Evolutionary conservation across 2,329 filamentous ascomycete species (phyloP).

Genomic region (Cladosporium austrohemisphaericum): DNA sequence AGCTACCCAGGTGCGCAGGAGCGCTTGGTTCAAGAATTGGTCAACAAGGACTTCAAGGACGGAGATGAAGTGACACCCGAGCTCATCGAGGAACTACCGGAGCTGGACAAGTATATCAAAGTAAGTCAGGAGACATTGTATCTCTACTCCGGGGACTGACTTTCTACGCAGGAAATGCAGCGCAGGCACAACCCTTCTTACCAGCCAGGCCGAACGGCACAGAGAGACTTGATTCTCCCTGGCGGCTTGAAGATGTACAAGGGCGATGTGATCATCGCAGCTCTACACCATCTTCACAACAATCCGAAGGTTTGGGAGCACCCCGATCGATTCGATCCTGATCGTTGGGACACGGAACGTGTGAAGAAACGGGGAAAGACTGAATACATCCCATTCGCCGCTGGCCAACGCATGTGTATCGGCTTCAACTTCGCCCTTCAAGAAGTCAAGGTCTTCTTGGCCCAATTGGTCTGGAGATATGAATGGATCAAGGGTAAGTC

Average conservation of each 20-base stretch:
- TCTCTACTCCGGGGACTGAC: too few species aligned
- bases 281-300: constrained; percentile 45
- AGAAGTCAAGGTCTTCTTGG: constrained; percentile 58
- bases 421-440: constrained; percentile 63
- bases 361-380: constrained; percentile 52
- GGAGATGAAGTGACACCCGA: constrained; percentile 36
- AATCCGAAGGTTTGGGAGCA: constrained; percentile 57
- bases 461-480: constrained; percentile 58
- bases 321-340: constrained; percentile 55
- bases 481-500: too few species aligned
- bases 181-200: constrained; percentile 59
- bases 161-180: too few species aligned
- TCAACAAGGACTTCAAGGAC: constrained; percentile 39
- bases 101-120: constrained; percentile 58
- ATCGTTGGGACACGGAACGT: constrained; percentile 55
- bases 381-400: constrained; percentile 57
- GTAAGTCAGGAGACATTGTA: too few species aligned
- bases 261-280: constrained; percentile 52
- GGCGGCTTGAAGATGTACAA: constrained; percentile 56
- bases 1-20: constrained; percentile 56
- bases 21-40: constrained; percentile 54
- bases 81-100: constrained; percentile 43
- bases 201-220: constrained; percentile 57
- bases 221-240: constrained; percentile 54
- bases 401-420: constrained; percentile 57